Evolutionary conservation across 2,329 filamentous ascomycete genomes (phyloP).

Genomic region (Colletotrichum orbiculare): DNA sequence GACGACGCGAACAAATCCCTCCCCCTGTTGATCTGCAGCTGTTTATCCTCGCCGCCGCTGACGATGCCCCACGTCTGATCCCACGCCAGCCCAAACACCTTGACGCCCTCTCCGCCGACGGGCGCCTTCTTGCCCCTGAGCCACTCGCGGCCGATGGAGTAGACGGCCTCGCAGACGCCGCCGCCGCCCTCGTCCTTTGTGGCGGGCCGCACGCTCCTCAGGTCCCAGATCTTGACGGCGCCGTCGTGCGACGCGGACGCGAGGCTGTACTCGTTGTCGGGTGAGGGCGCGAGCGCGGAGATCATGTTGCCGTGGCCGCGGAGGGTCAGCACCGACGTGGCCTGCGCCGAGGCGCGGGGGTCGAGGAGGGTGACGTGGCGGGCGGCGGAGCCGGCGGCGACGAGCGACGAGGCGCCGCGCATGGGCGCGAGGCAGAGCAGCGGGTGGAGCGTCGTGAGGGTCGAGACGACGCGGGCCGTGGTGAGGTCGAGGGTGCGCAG

Average conservation of each 20-base stretch:
- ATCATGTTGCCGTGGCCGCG: constrained; percentile 86
- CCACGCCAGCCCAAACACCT: constrained; percentile 92
- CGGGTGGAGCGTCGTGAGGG: constrained; percentile 84
- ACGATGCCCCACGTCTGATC: constrained; percentile 88
- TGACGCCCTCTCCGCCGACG: constrained; percentile 82
- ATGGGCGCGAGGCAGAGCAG: constrained; percentile 84
- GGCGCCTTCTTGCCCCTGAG: constrained; percentile 71
- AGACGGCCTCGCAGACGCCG: constrained; percentile 78
- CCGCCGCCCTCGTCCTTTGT: constrained; percentile 70
- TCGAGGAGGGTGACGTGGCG: constrained; percentile 94
- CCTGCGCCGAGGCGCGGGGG: constrained; percentile 80
- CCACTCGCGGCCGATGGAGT: constrained; percentile 81
- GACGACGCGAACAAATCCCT: constrained; percentile 57
- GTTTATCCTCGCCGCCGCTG: constrained; percentile 92
- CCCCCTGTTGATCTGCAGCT: constrained; percentile 88
- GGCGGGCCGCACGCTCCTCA: constrained; percentile 74
- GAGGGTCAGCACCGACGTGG: constrained; percentile 88
- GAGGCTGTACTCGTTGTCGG: constrained; percentile 81
- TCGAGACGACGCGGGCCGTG: constrained; percentile 81
- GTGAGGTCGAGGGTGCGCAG: constrained; percentile 92
- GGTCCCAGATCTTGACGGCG: constrained; percentile 93
- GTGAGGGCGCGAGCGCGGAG: constrained; percentile 52
- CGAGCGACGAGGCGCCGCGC: constrained; percentile 67
- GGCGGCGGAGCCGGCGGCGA: constrained; percentile 82
- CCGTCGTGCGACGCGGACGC: constrained; percentile 93